Evolutionary conservation across 2,329 filamentous ascomycete species (phyloP), one percentile per base, ranked within the genome.

Genomic region (Arthrobotrys megalospora): DNA sequence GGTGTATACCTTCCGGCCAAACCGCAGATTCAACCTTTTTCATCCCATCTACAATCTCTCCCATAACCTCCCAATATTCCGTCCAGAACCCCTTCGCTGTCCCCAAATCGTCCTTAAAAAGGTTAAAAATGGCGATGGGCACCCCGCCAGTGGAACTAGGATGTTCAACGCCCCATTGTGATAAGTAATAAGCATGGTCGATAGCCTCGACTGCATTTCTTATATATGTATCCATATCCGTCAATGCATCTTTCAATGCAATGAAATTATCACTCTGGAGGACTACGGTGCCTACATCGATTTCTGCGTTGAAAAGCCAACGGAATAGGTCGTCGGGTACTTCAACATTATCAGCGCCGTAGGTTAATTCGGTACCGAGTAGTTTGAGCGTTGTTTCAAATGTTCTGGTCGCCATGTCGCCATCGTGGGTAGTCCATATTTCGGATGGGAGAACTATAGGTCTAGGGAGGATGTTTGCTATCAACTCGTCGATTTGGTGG

Each of bases 11-110:
- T 11, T 28, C 24, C 50, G 60, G 14, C 41, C 48, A 38, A 36
- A 65, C 47, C 1, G 24, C 36, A 11, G 47, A 28, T 6, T 32
- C 4, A 4, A 72, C 14, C 21, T 43, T 28, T 10, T 66, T 19
- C 36, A 73, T 8, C 19, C 60, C 60, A 7, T 6, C 11, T 8
- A 41, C 24, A 28, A 73, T 60, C 19, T 58, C 36, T 28, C 24
- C 45, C 10, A 52, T 28, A 41, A n/a, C 8, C 19, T 43, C 36
- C 28, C n/a, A 45, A 28, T 53, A 21, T n/a, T 43, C 52, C 8
- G 38, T 34, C 70, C 62, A 75, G 53, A 75, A 67, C 32, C 10
- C 32, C 52, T 75, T 75, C 24, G 60, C 70, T 8, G 32, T 47
- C n/a, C 21, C 41, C 16, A 75, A 55, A 45, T 58, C 62, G 21